Evolutionary conservation across 441 rosid genomes (phyloP), one percentile per base, ranked within the genome.

Genomic region (Rhodomyrtus psidioides): DNA sequence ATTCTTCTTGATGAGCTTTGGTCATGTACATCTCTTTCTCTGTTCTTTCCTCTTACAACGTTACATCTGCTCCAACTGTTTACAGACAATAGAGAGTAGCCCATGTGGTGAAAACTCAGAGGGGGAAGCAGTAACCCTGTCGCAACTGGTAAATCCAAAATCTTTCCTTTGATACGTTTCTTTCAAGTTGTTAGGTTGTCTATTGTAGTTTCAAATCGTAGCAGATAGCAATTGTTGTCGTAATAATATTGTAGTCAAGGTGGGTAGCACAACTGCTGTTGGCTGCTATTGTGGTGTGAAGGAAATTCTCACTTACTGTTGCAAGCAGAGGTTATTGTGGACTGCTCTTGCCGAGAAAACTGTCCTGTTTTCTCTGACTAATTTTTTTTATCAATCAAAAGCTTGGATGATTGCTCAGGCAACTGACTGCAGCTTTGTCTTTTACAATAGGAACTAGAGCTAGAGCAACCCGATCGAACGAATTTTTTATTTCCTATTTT

Each of bases 121-220:
- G 91, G 98, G 97, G 81, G 99, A 94, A 91, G 98, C 99, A 87
- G 98, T 98, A 87, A 95, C 94, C 89, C 93, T 98, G 90, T 98
- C 99, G 44, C 99, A 95, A 90, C 92, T 98, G 98, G 99, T 96
- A 96, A 91, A 86, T 89, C 92, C 85, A 58, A 55, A 85, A 85
- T 87, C 85, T 88, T 83, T 81, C 85, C 81, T 75, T 44, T 16
- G 54, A 88, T 70, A 70, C 21, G 79, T 70, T 34, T 21, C 49
- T 70, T 70, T 70, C 49, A 70, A 70, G 44, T 30, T 83, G 86
- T 79, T 70, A 70, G 55, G 65, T 79, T 83, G 46, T 81, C 83
- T 81, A 26, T 74, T 84, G 75, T 62, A 30, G 75, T 30, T 30
- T 62, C 75, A 62, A 30, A 34, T 42, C 34, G 49, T 14, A 34